Conservation (phyloP, 257 asterid genomes). For the Datura wrightii region DNA sequence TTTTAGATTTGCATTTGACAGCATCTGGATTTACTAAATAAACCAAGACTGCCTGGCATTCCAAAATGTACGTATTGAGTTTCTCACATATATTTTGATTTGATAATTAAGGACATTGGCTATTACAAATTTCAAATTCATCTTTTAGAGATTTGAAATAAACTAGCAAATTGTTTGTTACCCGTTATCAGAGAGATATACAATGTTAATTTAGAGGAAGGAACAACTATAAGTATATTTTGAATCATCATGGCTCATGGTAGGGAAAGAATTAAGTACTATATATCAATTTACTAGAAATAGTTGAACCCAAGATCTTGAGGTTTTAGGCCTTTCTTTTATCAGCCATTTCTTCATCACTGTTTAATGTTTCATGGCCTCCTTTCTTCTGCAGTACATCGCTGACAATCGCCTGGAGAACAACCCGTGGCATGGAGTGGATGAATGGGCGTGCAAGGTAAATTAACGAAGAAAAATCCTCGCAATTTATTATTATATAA, state of each 20-base stretch:
- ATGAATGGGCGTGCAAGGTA: conserved; percentile 90
- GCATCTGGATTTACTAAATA: background rate
- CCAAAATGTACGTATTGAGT: background rate
- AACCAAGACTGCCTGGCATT: background rate
- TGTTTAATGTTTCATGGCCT: background rate
- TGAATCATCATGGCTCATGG: no score
- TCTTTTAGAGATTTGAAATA: no score
- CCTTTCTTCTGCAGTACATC: conserved; percentile 62
- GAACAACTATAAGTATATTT: no score
- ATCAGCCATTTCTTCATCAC: conserved; percentile 23
- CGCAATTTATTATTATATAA: background rate
- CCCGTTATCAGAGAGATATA: no score
- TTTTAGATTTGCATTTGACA: background rate
- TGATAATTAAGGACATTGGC: no score
- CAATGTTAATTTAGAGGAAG: no score
- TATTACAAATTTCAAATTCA: no score
- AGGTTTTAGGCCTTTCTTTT: background rate
- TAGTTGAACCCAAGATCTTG: background rate
- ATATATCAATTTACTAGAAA: background rate
- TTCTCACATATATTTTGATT: no score
- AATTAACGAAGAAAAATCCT: background rate
- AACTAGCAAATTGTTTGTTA: no score
- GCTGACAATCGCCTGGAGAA: conserved; percentile 77
- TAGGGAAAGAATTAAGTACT: no score
- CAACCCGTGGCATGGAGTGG: conserved; percentile 87